phyloP scores from a whole-genome alignment of 176 grass and related monocot genomes.

The Aegilops bicornis region DNA sequence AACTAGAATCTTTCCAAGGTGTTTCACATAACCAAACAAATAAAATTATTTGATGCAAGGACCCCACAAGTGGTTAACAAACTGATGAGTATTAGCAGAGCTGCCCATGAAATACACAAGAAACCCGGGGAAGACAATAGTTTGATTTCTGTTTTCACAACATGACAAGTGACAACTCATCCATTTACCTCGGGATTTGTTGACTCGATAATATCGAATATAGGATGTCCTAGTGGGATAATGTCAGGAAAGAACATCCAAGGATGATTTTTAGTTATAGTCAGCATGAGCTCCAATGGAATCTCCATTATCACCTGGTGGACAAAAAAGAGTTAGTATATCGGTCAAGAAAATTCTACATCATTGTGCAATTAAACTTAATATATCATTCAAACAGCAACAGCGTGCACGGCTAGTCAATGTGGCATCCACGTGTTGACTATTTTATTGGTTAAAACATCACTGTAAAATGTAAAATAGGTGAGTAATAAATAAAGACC shows the following conservation, averaged over 20 bases:
- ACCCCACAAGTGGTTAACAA: not conserved
- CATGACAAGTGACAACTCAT: not conserved
- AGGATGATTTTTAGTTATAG: constrained; percentile 79
- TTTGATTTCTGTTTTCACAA: not conserved
- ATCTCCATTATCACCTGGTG: constrained; percentile 98
- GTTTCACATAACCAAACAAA: not conserved
- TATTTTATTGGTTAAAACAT: not conserved
- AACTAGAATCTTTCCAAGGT: not conserved
- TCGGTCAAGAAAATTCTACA: not conserved
- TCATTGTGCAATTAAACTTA: not conserved
- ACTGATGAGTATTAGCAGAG: not conserved
- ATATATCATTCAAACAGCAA: not conserved
- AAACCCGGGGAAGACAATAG: not conserved
- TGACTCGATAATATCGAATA: constrained; percentile 93
- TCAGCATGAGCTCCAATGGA: constrained; percentile 83
- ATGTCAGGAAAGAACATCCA: constrained; percentile 99
- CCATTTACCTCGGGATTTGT: constrained; percentile 90
- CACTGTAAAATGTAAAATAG: not conserved
- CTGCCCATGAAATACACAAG: not conserved
- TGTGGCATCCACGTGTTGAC: not conserved
- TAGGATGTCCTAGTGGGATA: constrained; percentile 81
- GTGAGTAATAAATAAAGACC: not conserved
- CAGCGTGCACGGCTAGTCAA: not conserved
- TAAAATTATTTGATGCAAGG: not conserved
- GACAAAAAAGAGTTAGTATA: constrained; percentile 1